Evolutionary conservation across 2,329 filamentous ascomycete genomes (phyloP).

Genomic region (Taxawa tesnikishii): DNA sequence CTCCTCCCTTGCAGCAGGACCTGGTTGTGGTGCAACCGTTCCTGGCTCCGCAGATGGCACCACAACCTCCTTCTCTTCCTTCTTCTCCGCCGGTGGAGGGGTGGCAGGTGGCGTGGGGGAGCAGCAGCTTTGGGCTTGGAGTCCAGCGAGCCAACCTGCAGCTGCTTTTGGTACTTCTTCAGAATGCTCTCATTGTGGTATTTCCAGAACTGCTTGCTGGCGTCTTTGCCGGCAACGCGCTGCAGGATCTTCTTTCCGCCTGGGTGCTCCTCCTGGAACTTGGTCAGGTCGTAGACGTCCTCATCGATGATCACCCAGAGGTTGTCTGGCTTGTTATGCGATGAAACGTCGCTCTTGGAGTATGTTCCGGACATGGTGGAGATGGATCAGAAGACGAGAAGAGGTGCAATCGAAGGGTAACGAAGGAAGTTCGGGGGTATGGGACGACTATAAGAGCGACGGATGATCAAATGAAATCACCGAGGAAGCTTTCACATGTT

Average conservation of each 20-base stretch:
- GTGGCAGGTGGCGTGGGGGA: conserved; percentile 35
- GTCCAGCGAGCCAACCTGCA: conserved; percentile 80
- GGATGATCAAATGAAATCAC: too few species aligned
- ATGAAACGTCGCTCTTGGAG: conserved; percentile 70
- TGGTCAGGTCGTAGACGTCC: conserved; percentile 91
- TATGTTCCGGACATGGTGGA: conserved; percentile 76
- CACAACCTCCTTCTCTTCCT: conserved; percentile 34
- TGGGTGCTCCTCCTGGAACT: conserved; percentile 39
- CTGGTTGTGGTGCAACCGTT: conserved; percentile 27
- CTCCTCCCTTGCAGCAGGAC: conserved; percentile 36
- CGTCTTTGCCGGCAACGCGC: conserved; percentile 53
- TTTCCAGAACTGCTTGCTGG: conserved; percentile 53
- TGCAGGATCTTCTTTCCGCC: conserved; percentile 54
- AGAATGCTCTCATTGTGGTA: conserved; percentile 77
- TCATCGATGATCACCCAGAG: conserved; percentile 87
- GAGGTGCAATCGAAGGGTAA: conserved; percentile 1
- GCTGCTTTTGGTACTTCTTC: conserved; percentile 66
- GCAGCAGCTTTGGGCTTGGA: conserved; percentile 56
- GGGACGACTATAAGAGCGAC: too few species aligned
- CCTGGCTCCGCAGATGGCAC: conserved; percentile 50
- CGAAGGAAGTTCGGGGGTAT: conserved; percentile 4
- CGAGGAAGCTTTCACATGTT: conserved; percentile 5
- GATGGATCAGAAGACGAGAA: conserved; percentile 1
- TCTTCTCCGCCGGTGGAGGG: conserved; percentile 28
- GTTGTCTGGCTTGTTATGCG: conserved; percentile 78